phyloP scores from a whole-genome alignment of 2,329 filamentous ascomycete species.

The Pezicula radicicola region DNA sequence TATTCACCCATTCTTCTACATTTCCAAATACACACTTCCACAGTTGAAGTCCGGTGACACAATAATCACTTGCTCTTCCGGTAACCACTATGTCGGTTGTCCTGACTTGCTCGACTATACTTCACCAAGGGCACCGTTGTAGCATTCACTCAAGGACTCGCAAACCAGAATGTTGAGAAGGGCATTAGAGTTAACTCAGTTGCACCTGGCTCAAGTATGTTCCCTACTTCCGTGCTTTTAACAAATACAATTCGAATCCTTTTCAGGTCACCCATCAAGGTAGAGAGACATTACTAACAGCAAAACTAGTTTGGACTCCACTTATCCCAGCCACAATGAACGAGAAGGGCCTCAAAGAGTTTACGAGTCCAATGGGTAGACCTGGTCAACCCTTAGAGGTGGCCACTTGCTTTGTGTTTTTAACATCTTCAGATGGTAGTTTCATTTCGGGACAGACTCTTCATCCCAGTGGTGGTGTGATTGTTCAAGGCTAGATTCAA shows the following conservation, averaged over 20 bases:
- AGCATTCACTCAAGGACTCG: conserved; percentile 73
- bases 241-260: neutral
- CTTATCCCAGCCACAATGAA: conserved; percentile 73
- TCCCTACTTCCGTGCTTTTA: neutral
- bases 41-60: conserved; percentile 72
- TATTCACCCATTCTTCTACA: conserved; percentile 78
- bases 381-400: conserved; percentile 80
- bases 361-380: conserved; percentile 71
- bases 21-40: conserved; percentile 72
- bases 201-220: conserved; percentile 63
- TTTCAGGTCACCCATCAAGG: neutral
- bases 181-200: conserved; percentile 77
- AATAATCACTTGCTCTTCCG: conserved; percentile 83
- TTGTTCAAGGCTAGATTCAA: conserved; percentile 38
- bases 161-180: conserved; percentile 68
- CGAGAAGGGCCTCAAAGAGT: conserved; percentile 67
- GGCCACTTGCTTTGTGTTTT: conserved; percentile 76
- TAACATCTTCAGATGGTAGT: conserved; percentile 71
- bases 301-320: conserved; percentile 60
- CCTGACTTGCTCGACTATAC: conserved; percentile 82
- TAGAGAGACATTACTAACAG: neutral
- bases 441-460: conserved; percentile 72
- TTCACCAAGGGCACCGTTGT: conserved; percentile 74
- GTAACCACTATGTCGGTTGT: conserved; percentile 80
- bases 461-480: conserved; percentile 58